These are phyloP conservation scores for Pichia cactophila DNA, from an alignment of 1,139 yeast species.

Conservation along the genomic window DNA sequence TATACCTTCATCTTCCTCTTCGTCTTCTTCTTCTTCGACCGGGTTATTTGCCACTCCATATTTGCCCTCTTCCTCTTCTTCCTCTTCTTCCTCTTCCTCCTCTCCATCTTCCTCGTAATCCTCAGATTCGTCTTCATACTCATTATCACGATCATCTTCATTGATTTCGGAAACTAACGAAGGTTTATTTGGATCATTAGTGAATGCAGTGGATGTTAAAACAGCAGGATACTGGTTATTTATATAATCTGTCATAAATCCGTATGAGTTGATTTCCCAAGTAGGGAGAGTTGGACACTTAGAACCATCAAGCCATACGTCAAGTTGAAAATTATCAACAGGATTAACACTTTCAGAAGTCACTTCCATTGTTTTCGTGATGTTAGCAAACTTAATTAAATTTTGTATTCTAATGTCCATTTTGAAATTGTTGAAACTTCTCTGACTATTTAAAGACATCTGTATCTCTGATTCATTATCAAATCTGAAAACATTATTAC, in stretches of 20 bases:
- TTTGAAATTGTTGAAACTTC: slow-evolving; percentile 20
- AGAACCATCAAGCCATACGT: slow-evolving; percentile 21
- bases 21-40: not conserved
- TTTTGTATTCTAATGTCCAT: slow-evolving; percentile 22
- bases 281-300: slow-evolving; percentile 20
- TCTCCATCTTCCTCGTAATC: slow-evolving; percentile 7
- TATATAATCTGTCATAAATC: slow-evolving; percentile 47
- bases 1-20: slow-evolving; percentile 11
- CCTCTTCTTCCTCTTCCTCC: slow-evolving; percentile 15
- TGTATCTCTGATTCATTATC: slow-evolving; percentile 17
- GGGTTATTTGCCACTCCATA: too few species aligned
- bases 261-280: slow-evolving; percentile 47
- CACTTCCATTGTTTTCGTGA: slow-evolving; percentile 10
- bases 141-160: slow-evolving; percentile 6
- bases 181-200: not conserved
- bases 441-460: slow-evolving; percentile 14
- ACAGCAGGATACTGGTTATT: slow-evolving; percentile 21
- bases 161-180: not conserved
- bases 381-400: slow-evolving; percentile 13
- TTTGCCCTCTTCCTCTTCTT: slow-evolving; percentile 1
- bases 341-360: slow-evolving; percentile 5
- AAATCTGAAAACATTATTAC: slow-evolving; percentile 39
- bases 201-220: slow-evolving; percentile 2
- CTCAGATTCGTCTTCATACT: slow-evolving; percentile 4
- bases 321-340: slow-evolving; percentile 12